Conservation (phyloP, 2,329 filamentous ascomycete species). For the Exserohilum turcica region DNA sequence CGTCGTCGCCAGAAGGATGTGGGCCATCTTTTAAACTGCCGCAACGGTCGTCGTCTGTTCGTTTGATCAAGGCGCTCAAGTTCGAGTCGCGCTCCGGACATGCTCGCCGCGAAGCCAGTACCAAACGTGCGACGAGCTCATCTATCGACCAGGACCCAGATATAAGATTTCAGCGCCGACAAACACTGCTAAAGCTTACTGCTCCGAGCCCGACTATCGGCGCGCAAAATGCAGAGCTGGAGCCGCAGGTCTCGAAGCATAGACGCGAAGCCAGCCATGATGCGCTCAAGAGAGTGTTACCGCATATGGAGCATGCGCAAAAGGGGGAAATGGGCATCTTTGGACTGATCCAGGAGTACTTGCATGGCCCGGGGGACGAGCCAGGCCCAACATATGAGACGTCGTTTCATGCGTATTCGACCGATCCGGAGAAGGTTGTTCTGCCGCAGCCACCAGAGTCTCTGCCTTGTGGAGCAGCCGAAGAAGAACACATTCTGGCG, state of each 20-base stretch:
- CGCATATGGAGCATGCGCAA: slow-evolving; percentile 31
- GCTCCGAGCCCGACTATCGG: slow-evolving; percentile 7
- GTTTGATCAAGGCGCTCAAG: slow-evolving; percentile 19
- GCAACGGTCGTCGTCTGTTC: slow-evolving; percentile 24
- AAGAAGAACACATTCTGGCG: slow-evolving; percentile 16
- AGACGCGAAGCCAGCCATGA: slow-evolving; percentile 27
- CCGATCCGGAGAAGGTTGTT: slow-evolving; percentile 18
- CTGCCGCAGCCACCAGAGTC: slow-evolving; percentile 18
- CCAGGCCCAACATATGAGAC: slow-evolving; percentile 15
- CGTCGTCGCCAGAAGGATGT: slow-evolving; percentile 18
- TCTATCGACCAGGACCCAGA: slow-evolving; percentile 14
- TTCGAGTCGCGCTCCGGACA: slow-evolving; percentile 15
- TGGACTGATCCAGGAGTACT: slow-evolving; percentile 39
- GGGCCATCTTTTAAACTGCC: slow-evolving; percentile 12
- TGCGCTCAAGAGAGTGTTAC: slow-evolving; percentile 25
- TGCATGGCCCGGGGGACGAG: slow-evolving; percentile 30
- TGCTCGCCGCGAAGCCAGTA: slow-evolving; percentile 15
- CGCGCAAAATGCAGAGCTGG: slow-evolving; percentile 32
- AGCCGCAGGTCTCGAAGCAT: slow-evolving; percentile 35
- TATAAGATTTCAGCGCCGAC: slow-evolving; percentile 33
- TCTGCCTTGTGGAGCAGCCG: slow-evolving; percentile 4
- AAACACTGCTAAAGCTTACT: slow-evolving; percentile 33
- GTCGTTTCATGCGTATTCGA: slow-evolving; percentile 15
- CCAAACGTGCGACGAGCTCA: slow-evolving; percentile 14
- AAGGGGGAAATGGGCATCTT: slow-evolving; percentile 32